Evolutionary conservation across 2,329 filamentous ascomycete genomes (phyloP).

Genomic region (Xylariomycetidae sp.): DNA sequence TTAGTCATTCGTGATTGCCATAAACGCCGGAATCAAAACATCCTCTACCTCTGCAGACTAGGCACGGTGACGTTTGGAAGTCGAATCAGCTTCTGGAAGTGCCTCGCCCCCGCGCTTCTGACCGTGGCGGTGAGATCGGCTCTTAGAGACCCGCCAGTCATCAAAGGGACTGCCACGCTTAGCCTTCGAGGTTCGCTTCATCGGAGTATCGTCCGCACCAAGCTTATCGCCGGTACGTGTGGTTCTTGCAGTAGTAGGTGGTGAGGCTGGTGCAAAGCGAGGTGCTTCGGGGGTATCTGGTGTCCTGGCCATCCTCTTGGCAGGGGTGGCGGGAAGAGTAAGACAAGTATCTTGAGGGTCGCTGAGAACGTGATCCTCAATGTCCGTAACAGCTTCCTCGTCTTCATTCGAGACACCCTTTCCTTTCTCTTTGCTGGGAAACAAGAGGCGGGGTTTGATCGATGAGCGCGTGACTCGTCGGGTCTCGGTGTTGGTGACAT

Average conservation of each 20-base stretch:
- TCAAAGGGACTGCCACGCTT: slow-evolving; percentile 57
- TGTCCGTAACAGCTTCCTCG: slow-evolving; percentile 56
- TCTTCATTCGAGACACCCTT: slow-evolving; percentile 43
- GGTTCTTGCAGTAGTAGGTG: slow-evolving; percentile 56
- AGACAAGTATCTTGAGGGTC: slow-evolving; percentile 31
- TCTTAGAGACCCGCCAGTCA: slow-evolving; percentile 64
- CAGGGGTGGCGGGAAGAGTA: slow-evolving; percentile 32
- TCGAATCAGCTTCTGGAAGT: slow-evolving; percentile 25
- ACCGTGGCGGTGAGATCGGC: slow-evolving; percentile 34
- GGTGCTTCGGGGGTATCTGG: slow-evolving; percentile 50
- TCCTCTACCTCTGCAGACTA: slow-evolving; percentile 16
- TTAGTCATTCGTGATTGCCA: slow-evolving; percentile 6
- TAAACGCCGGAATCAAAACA: slow-evolving; percentile 8
- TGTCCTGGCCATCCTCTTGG: slow-evolving; percentile 29
- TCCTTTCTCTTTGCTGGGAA: slow-evolving; percentile 51
- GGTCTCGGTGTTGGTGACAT: slow-evolving; percentile 16
- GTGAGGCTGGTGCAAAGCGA: slow-evolving; percentile 54
- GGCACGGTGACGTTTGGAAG: slow-evolving; percentile 26
- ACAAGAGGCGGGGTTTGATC: slow-evolving; percentile 69
- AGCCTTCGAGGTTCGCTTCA: slow-evolving; percentile 31
- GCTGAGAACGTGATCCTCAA: slow-evolving; percentile 44
- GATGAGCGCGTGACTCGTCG: slow-evolving; percentile 58
- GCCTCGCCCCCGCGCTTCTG: slow-evolving; percentile 40
- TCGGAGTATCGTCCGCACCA: slow-evolving; percentile 35
- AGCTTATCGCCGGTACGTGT: slow-evolving; percentile 54